phyloP scores from a whole-genome alignment of 2,329 filamentous ascomycete genomes.

The Colletotrichum sp. region DNA sequence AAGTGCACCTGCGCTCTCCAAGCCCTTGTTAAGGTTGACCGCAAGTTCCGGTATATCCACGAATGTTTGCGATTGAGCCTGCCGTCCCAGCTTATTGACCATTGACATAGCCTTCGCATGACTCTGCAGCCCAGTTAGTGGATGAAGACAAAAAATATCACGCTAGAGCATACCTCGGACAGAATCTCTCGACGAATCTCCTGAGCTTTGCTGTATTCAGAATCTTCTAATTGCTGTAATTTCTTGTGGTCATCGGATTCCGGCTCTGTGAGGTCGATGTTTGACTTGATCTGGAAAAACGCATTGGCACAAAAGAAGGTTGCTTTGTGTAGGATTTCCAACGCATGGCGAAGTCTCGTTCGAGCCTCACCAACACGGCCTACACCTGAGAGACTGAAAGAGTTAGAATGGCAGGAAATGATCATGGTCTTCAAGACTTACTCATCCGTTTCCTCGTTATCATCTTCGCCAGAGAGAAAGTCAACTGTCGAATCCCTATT shows the following conservation, averaged over 20 bases:
- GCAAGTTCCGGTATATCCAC: conserved; percentile 62
- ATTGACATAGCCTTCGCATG: conserved; percentile 61
- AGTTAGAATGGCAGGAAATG: conserved; percentile 39
- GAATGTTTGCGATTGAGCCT: conserved; percentile 58
- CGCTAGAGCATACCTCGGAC: conserved; percentile 46
- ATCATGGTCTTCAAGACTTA: conserved; percentile 25
- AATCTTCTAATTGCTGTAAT: conserved; percentile 72
- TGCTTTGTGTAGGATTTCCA: conserved; percentile 83
- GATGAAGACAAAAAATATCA: background rate
- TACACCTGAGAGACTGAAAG: conserved; percentile 41
- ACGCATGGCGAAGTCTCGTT: conserved; percentile 70
- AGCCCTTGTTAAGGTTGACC: conserved; percentile 62
- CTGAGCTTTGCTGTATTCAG: conserved; percentile 81
- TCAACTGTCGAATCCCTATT: background rate
- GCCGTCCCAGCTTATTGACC: conserved; percentile 67
- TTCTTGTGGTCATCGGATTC: conserved; percentile 69
- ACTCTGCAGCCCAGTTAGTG: conserved; percentile 24
- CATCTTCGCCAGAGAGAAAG: conserved; percentile 29
- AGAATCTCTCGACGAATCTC: conserved; percentile 78
- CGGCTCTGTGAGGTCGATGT: conserved; percentile 65
- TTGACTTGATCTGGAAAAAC: conserved; percentile 81
- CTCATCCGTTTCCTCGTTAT: conserved; percentile 38
- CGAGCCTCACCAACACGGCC: conserved; percentile 61
- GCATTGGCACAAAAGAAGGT: conserved; percentile 86
- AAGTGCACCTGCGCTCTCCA: conserved; percentile 72